Conservation (phyloP, 176 grass and related monocot species). For the Oryza glaberrima region DNA sequence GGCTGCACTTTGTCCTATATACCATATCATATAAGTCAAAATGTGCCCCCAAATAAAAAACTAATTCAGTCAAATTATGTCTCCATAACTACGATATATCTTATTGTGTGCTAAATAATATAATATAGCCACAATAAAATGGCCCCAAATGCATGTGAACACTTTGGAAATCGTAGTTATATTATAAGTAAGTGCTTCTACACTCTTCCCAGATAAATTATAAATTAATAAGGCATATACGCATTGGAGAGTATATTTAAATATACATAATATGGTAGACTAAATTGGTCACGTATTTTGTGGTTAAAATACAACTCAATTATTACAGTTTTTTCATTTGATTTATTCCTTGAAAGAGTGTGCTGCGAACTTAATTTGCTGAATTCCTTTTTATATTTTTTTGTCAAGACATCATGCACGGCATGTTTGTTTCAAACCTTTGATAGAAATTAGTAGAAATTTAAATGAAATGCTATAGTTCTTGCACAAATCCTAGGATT, state of each 20-base stretch:
- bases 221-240: neutral
- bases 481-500: no score
- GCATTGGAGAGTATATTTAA: neutral
- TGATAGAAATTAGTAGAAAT: neutral
- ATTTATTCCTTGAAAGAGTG: neutral
- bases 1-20: slow-evolving; percentile 27
- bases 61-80: slow-evolving; percentile 54
- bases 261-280: neutral
- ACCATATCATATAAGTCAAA: slow-evolving; percentile 43
- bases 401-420: no score
- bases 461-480: neutral
- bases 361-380: neutral
- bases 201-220: slow-evolving; percentile 40
- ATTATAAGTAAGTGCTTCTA: slow-evolving; percentile 30
- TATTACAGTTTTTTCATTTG: neutral
- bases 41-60: slow-evolving; percentile 33
- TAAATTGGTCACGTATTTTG: neutral
- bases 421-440: neutral
- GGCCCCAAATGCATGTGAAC: slow-evolving; percentile 41
- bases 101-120: slow-evolving; percentile 10
- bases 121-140: slow-evolving; percentile 22
- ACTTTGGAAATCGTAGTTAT: slow-evolving; percentile 36
- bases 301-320: neutral
- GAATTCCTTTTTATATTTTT: neutral
- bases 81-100: slow-evolving; percentile 1